Evolutionary conservation across 768 basidiomycete species (phyloP).

Genomic region (Boletus tylopilopsis): DNA sequence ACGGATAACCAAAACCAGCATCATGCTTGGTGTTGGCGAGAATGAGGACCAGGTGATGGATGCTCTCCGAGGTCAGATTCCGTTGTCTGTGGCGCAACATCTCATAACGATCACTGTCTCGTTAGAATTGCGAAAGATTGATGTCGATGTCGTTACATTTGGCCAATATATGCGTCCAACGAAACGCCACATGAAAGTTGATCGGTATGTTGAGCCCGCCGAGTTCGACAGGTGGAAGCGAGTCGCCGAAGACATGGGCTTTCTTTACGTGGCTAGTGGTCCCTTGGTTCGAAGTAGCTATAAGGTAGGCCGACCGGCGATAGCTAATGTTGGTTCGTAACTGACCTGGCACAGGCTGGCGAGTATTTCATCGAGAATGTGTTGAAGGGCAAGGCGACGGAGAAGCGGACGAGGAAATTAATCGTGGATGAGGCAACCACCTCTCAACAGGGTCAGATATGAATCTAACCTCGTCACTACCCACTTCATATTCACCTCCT

Average conservation of each 20-base stretch:
- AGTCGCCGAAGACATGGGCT: slow-evolving; percentile 89
- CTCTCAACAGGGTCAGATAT: slow-evolving; percentile 7
- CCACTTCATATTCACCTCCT: background rate
- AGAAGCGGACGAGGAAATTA: slow-evolving; percentile 38
- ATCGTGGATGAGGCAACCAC: slow-evolving; percentile 20
- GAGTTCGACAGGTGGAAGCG: slow-evolving; percentile 93
- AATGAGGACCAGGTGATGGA: slow-evolving; percentile 75
- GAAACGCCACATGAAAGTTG: slow-evolving; percentile 98
- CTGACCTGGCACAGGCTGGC: slow-evolving; percentile 61
- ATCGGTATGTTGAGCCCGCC: slow-evolving; percentile 89
- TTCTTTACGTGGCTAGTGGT: slow-evolving; percentile 95
- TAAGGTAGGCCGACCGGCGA: slow-evolving; percentile 59
- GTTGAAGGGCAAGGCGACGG: slow-evolving; percentile 53
- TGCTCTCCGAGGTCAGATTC: slow-evolving; percentile 69
- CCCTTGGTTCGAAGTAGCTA: slow-evolving; percentile 96
- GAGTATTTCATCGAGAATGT: slow-evolving; percentile 96
- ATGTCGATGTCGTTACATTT: slow-evolving; percentile 98
- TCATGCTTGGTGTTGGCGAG: slow-evolving; percentile 98
- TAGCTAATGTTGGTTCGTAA: background rate
- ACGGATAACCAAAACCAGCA: slow-evolving; percentile 92
- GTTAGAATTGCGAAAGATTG: slow-evolving; percentile 78
- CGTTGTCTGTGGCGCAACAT: background rate
- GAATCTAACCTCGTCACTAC: background rate
- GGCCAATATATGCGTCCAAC: slow-evolving; percentile 99
- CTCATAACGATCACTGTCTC: background rate